Conservation (phyloP, 306 rosid genomes). For the Prunus campanulata region DNA sequence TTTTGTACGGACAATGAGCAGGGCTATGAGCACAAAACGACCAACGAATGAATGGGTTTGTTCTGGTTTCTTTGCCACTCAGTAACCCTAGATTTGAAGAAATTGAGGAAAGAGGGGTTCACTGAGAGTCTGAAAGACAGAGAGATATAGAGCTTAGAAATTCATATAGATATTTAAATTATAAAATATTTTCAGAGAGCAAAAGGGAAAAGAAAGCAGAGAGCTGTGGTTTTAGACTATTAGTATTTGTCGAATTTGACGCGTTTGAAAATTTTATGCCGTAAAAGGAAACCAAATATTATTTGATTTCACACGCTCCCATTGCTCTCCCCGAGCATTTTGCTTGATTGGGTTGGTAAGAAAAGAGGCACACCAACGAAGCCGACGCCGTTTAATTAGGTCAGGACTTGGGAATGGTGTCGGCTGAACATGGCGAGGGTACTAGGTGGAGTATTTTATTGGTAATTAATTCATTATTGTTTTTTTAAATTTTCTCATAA, state of each 20-base stretch:
- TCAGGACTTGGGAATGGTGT: too few relatives aligned
- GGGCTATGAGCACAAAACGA: constrained; percentile 1
- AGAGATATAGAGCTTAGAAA: background rate
- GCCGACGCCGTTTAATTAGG: too few relatives aligned
- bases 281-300: too few relatives aligned
- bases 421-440: background rate
- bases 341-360: too few relatives aligned
- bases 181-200: constrained; percentile 8
- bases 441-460: background rate
- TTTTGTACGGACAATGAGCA: background rate
- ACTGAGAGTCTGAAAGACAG: background rate
- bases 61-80: background rate
- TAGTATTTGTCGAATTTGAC: too few relatives aligned
- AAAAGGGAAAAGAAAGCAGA: background rate
- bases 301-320: too few relatives aligned
- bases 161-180: background rate
- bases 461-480: background rate
- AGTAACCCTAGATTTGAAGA: constrained; percentile 29
- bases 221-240: background rate
- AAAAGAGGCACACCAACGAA: too few relatives aligned
- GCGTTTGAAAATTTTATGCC: too few relatives aligned
- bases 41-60: constrained; percentile 4
- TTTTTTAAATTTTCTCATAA: background rate
- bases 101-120: background rate
- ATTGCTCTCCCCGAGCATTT: too few relatives aligned